Evolutionary conservation across 306 rosid species (phyloP).

Genomic region (Alnus glutinosa): DNA sequence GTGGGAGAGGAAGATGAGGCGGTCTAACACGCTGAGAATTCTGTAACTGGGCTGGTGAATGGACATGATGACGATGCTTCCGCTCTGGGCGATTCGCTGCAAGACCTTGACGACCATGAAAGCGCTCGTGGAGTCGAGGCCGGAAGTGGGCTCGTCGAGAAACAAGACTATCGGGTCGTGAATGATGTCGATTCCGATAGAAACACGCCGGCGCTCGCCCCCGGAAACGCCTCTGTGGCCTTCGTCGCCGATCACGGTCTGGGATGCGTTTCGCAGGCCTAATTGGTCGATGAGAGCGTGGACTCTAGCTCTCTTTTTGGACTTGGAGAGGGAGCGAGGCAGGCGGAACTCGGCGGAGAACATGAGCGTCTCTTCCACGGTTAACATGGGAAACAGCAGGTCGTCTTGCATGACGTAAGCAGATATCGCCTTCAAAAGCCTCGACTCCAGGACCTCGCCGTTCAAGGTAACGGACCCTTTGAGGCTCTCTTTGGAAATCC

Average conservation of each 20-base stretch:
- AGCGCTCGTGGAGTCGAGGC: slow-evolving; percentile 88
- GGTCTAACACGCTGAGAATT: slow-evolving; percentile 67
- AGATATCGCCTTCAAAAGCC: slow-evolving; percentile 66
- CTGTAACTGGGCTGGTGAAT: slow-evolving; percentile 91
- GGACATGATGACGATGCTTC: slow-evolving; percentile 82
- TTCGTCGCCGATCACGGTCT: slow-evolving; percentile 81
- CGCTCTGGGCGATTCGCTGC: slow-evolving; percentile 79
- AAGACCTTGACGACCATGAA: slow-evolving; percentile 92
- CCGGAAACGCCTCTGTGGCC: slow-evolving; percentile 93
- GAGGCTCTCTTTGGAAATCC: slow-evolving; percentile 75
- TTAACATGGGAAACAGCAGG: slow-evolving; percentile 90
- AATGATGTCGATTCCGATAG: slow-evolving; percentile 83
- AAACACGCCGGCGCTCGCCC: slow-evolving; percentile 86
- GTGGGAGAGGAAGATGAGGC: slow-evolving; percentile 75
- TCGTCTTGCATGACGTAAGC: slow-evolving; percentile 99
- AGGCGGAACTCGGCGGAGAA: slow-evolving; percentile 86
- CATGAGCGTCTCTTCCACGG: slow-evolving; percentile 92
- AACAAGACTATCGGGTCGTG: slow-evolving; percentile 84
- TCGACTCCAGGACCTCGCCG: slow-evolving; percentile 59
- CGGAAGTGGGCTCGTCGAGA: slow-evolving; percentile 93
- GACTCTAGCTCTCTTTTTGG: slow-evolving; percentile 76
- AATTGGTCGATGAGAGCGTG: slow-evolving; percentile 77
- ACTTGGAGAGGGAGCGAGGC: slow-evolving; percentile 74
- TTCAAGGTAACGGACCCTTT: slow-evolving; percentile 61
- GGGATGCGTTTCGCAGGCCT: slow-evolving; percentile 69